Conservation (phyloP, 2,329 filamentous ascomycete species). For the Ophiostoma ulmi region DNA sequence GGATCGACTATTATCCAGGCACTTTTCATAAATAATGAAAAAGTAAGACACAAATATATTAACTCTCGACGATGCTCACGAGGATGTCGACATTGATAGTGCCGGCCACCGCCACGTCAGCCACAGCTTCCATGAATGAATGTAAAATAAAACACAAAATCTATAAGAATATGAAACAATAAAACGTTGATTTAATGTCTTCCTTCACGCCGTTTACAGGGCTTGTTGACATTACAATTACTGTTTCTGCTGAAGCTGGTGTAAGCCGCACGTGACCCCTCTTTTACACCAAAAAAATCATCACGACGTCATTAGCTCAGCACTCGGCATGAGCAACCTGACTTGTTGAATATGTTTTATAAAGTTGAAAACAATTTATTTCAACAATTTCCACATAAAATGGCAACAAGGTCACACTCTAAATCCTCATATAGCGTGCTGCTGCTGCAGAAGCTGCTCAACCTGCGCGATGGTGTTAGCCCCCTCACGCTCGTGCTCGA, state of each 20-base stretch:
- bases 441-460: slow-evolving; percentile 32
- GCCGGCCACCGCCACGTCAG: too few relatives aligned
- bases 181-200: too few relatives aligned
- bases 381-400: neutral
- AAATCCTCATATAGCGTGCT: slow-evolving; percentile 31
- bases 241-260: neutral
- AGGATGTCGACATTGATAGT: too few relatives aligned
- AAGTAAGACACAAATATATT: neutral
- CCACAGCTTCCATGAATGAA: too few relatives aligned
- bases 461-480: slow-evolving; percentile 50
- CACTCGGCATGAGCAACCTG: too few relatives aligned
- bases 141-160: too few relatives aligned
- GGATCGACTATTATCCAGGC: too few relatives aligned
- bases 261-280: slow-evolving; percentile 7
- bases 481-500: slow-evolving; percentile 85
- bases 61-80: neutral
- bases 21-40: neutral
- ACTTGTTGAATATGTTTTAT: neutral
- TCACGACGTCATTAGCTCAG: slow-evolving; percentile 11
- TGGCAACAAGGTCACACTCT: slow-evolving; percentile 25
- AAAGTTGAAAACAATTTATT: neutral
- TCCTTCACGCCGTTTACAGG: too few relatives aligned
- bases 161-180: too few relatives aligned
- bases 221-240: neutral
- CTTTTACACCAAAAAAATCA: slow-evolving; percentile 1